Conservation (phyloP, 441 rosid genomes). For the Pelargonium citronellum region DNA sequence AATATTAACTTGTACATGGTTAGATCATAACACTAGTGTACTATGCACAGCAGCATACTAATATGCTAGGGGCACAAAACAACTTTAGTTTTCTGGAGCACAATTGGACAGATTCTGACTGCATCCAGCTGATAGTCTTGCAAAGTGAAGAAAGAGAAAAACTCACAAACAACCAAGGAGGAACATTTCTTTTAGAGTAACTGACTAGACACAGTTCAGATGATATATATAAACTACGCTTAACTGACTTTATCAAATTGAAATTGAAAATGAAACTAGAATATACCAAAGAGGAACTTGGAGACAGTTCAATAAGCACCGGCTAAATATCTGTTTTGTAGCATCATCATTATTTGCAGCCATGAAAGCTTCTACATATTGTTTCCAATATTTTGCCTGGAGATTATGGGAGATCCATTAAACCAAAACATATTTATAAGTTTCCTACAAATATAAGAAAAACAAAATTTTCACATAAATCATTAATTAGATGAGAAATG, state of each 20-base stretch:
- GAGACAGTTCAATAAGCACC: conserved; percentile 82
- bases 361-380: conserved; percentile 88
- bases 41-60: background rate
- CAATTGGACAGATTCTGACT: background rate
- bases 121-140: background rate
- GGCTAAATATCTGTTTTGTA: conserved; percentile 79
- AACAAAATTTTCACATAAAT: background rate
- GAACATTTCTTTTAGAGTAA: background rate
- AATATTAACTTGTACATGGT: background rate
- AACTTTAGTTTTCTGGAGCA: background rate
- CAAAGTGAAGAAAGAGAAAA: background rate
- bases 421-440: background rate
- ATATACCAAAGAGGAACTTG: conserved; percentile 90
- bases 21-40: background rate
- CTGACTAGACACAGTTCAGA: conserved; percentile 10
- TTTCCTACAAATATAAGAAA: background rate
- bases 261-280: conserved; percentile 8
- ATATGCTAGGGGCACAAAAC: background rate
- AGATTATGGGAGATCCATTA: conserved; percentile 13
- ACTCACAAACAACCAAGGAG: background rate
- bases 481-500: background rate
- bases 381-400: conserved; percentile 94
- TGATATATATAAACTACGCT: background rate
- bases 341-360: conserved; percentile 79
- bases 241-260: background rate